These are phyloP conservation scores for Cochliopodium minus DNA, from an alignment of 208 protist species.

Conservation along the genomic window DNA sequence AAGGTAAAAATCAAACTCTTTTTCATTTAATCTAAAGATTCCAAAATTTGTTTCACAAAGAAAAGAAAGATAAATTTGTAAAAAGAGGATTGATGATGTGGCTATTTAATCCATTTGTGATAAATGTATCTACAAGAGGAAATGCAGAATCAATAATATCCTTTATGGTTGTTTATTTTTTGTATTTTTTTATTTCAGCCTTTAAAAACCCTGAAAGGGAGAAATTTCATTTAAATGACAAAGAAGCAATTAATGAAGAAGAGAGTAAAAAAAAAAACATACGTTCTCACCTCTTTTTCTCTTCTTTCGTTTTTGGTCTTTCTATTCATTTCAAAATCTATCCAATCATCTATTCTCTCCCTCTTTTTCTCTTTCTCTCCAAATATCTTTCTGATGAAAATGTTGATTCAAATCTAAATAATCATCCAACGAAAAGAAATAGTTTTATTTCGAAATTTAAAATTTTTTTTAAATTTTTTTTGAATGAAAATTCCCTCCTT, in stretches of 20 bases:
- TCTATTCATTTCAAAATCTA: slow-evolving; percentile 59
- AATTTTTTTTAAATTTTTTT: slow-evolving; percentile 20
- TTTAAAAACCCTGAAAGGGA: too few species aligned
- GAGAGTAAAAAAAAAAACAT: slow-evolving; percentile 4
- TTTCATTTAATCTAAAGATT: neutral
- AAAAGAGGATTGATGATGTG: slow-evolving; percentile 50
- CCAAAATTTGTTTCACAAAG: slow-evolving; percentile 30
- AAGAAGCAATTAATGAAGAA: too few species aligned
- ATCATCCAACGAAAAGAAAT: neutral
- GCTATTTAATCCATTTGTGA: slow-evolving; percentile 65
- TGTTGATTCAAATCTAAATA: neutral
- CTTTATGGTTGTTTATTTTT: slow-evolving; percentile 49
- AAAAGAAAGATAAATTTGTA: slow-evolving; percentile 43
- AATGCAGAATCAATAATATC: slow-evolving; percentile 73
- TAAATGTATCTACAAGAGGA: slow-evolving; percentile 71
- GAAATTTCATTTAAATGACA: too few species aligned
- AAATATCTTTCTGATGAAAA: slow-evolving; percentile 1
- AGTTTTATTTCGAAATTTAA: neutral
- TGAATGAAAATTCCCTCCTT: slow-evolving; percentile 24
- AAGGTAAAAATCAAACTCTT: neutral
- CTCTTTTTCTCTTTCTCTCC: slow-evolving; percentile 44
- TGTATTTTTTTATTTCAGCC: slow-evolving; percentile 48
- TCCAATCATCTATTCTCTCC: slow-evolving; percentile 62
- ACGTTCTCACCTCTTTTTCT: slow-evolving; percentile 2
- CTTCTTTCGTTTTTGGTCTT: slow-evolving; percentile 19